Base-by-base conservation (phyloP, 2,329 filamentous ascomycete species). In the Beauveria caledonica region DNA sequence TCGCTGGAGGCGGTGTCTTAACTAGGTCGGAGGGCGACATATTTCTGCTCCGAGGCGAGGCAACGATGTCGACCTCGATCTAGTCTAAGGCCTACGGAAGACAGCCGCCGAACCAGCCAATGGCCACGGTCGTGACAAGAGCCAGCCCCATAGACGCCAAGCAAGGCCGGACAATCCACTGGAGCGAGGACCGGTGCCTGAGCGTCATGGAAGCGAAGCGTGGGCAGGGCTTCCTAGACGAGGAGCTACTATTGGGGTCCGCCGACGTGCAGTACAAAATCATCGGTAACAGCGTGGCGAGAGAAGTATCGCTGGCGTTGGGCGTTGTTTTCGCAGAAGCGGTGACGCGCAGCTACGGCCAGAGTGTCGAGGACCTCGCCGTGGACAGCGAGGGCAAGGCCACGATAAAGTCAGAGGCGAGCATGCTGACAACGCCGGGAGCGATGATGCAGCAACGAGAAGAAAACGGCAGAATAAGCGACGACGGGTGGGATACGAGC, bases 241-340 rank as follows among this genome's bases (percentile, higher is more conserved):
- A 85, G 6, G 90, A 93, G 61, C 80, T 92, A 0, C 70, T 95
- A 0, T 70, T 92, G 1, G 89, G 89, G 0, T 67, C 58, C 79
- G 0, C 10, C 42, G 0, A 74, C 85, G 1, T 33, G 29, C 86
- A 90, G 67, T 86, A 82, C 74, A 81, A 79, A 59, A 83, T 90
- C 21, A 77, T 92, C 0, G 90, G 90, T 0, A 95, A 95, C 70
- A 89, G 86, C 29, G 90, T 95, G 0, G 83, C 89, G 3, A 76
- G 89, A 9, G 81, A 84, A 25, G 81, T 90, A 1, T 83, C 88
- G 0, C 71, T 91, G 19, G 83, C 84, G 0, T 69, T 92, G 1
- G 90, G 90, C 0, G 67, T 89, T 5, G 76, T 79, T 10, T 73
- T 92, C 13, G 76, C 86, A 8, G 79, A 86, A 63, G 86, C 86